Conservation (phyloP, 1,284 basidiomycete genomes). For the Gastroboletus turbinatus region DNA sequence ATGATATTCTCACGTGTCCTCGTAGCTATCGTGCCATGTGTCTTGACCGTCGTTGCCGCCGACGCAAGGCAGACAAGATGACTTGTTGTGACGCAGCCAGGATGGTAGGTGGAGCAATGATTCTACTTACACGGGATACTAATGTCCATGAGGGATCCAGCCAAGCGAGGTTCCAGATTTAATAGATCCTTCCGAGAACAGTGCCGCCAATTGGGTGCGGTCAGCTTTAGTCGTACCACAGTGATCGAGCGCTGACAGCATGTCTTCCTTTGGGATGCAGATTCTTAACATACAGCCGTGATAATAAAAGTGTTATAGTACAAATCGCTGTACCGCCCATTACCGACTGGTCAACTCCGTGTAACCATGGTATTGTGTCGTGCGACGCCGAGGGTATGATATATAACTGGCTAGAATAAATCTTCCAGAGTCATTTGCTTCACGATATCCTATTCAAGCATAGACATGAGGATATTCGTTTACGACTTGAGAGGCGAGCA, state of each 20-base stretch:
- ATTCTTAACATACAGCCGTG: conserved; percentile 21
- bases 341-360: conserved; percentile 7
- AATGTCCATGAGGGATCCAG: background rate
- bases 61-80: background rate
- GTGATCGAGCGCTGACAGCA: background rate
- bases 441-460: conserved; percentile 70
- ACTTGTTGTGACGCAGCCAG: background rate
- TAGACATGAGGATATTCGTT: background rate
- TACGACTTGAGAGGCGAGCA: background rate
- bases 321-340: conserved; percentile 16
- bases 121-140: background rate
- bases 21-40: background rate
- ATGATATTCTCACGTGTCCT: background rate
- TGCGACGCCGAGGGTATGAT: conserved; percentile 22
- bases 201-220: no score
- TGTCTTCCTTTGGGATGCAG: conserved; percentile 1
- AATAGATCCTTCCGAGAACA: background rate
- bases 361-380: conserved; percentile 22
- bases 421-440: conserved; percentile 97
- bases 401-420: conserved; percentile 20
- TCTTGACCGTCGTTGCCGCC: background rate
- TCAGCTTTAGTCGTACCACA: background rate
- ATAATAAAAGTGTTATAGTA: conserved; percentile 22
- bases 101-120: background rate
- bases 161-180: background rate